Conservation (phyloP, 352 stramenopile species). For the Phytopythium cucurbitacearum region DNA sequence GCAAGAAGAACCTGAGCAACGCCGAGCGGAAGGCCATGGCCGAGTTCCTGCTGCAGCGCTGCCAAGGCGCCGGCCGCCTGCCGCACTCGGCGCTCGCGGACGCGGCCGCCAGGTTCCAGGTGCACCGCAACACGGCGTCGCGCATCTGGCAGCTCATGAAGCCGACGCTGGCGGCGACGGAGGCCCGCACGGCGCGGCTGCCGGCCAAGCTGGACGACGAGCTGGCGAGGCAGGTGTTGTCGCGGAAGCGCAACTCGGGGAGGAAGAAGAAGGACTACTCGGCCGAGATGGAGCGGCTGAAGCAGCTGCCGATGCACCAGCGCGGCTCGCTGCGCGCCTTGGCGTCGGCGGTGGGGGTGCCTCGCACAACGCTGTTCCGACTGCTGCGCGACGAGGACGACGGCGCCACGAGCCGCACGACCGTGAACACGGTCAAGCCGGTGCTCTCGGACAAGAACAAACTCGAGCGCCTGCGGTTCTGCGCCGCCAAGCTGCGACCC, state of each 20-base stretch:
- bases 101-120: conserved; percentile 28
- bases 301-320: conserved; percentile 31
- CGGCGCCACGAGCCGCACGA: conserved; percentile 5
- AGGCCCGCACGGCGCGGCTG: background rate
- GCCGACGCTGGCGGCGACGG: conserved; percentile 11
- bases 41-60: conserved; percentile 32
- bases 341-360: conserved; percentile 29
- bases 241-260: conserved; percentile 33
- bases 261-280: conserved; percentile 43
- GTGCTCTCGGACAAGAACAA: conserved; percentile 36
- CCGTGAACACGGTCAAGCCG: conserved; percentile 27
- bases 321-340: conserved; percentile 28
- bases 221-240: conserved; percentile 32
- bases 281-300: conserved; percentile 23
- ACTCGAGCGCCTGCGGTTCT: conserved; percentile 28
- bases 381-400: conserved; percentile 24
- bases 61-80: conserved; percentile 18
- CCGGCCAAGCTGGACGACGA: conserved; percentile 2
- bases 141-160: conserved; percentile 41
- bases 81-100: conserved; percentile 27
- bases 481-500: conserved; percentile 21
- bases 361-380: conserved; percentile 33
- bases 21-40: conserved; percentile 30
- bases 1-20: conserved; percentile 34
- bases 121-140: conserved; percentile 40